These are phyloP conservation scores for Mycena chlorophos DNA, from an alignment of 768 basidiomycete species.

Conservation along the genomic window DNA sequence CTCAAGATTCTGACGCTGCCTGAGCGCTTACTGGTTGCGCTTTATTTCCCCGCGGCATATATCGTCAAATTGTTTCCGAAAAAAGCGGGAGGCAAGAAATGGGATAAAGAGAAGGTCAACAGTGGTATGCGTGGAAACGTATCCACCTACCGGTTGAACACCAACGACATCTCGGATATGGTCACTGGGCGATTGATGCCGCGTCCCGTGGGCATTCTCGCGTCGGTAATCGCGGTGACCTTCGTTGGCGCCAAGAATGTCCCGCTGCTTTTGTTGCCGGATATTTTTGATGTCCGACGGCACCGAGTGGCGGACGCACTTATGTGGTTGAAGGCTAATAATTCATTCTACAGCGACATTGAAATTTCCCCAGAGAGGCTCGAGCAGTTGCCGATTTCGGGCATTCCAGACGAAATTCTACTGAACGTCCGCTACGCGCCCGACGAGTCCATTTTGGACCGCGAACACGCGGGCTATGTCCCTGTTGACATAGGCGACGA, in stretches of 20 bases:
- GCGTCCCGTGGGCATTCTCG: background rate
- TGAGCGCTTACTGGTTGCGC: background rate
- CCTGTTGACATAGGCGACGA: background rate
- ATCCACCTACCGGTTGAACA: background rate
- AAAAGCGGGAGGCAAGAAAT: background rate
- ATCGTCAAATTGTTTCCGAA: background rate
- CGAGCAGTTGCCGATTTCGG: background rate
- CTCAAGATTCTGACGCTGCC: background rate
- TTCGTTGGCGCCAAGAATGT: background rate
- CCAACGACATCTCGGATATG: background rate
- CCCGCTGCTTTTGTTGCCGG: background rate
- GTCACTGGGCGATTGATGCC: background rate
- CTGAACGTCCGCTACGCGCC: background rate
- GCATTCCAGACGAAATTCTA: background rate
- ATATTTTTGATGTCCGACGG: background rate
- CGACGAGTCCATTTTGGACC: background rate
- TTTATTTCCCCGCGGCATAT: background rate
- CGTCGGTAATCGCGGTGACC: background rate
- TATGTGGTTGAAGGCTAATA: background rate
- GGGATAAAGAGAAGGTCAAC: background rate
- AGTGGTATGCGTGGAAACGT: background rate
- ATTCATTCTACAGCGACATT: background rate
- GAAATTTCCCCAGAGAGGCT: background rate
- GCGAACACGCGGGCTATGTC: background rate
- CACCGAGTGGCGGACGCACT: background rate